These are phyloP conservation scores for Circinella umbellata DNA, from an alignment of 371 early-diverging fungal species.

Conservation along the genomic window DNA sequence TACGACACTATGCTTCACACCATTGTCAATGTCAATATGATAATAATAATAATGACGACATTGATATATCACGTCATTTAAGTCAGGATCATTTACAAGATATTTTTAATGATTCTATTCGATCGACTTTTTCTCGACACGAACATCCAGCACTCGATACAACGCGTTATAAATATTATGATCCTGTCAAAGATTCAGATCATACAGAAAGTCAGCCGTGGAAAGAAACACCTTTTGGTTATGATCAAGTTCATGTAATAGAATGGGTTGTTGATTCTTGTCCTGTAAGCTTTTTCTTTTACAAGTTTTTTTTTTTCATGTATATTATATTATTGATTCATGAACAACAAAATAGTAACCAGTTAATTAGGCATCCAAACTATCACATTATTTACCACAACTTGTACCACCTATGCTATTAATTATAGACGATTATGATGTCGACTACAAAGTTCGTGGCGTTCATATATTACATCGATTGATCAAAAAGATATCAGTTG, in stretches of 20 bases:
- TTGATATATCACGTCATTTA: neutral
- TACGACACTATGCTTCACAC: neutral
- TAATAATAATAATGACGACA: neutral
- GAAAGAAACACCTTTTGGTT: constrained; percentile 28
- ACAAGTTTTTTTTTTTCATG: neutral
- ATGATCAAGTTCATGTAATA: constrained; percentile 23
- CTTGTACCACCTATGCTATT: constrained; percentile 37
- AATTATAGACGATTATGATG: constrained; percentile 41
- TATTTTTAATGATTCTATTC: constrained; percentile 1
- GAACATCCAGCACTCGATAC: constrained; percentile 13
- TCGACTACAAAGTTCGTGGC: constrained; percentile 33
- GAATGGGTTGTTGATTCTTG: constrained; percentile 29
- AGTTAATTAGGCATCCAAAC: neutral
- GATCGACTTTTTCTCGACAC: constrained; percentile 11
- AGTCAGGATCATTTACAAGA: neutral
- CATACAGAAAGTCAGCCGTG: constrained; percentile 34
- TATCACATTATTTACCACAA: constrained; percentile 26
- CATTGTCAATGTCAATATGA: neutral
- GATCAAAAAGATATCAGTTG: constrained; percentile 25
- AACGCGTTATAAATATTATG: constrained; percentile 21
- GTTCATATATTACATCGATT: constrained; percentile 32
- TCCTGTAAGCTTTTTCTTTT: constrained; percentile 21
- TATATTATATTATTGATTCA: too few species aligned
- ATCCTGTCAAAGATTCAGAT: constrained; percentile 22
- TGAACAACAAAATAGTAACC: constrained; percentile 4